Evolutionary conservation across 2,329 filamentous ascomycete species (phyloP).

Genomic region (Amphichorda felina): DNA sequence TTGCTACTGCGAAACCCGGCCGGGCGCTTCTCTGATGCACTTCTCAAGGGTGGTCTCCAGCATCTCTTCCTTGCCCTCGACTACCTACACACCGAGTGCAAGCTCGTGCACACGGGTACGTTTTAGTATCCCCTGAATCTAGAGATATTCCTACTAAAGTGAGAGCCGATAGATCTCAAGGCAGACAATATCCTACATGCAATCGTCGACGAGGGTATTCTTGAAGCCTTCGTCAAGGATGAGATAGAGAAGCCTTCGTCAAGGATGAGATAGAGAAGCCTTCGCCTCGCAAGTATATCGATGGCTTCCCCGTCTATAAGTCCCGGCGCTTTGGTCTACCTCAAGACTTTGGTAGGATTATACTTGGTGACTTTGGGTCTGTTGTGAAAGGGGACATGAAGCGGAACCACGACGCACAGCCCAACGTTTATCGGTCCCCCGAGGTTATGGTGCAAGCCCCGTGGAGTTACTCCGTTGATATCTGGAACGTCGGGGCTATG

Average conservation of each 20-base stretch:
- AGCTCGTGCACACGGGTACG: slow-evolving; percentile 31
- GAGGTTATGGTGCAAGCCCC: slow-evolving; percentile 33
- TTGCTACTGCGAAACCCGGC: neutral
- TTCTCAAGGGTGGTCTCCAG: slow-evolving; percentile 15
- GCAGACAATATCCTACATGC: slow-evolving; percentile 33
- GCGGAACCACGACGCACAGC: slow-evolving; percentile 24
- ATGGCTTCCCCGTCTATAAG: slow-evolving; percentile 26
- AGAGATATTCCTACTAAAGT: slow-evolving; percentile 15
- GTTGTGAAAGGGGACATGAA: slow-evolving; percentile 22
- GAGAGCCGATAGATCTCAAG: slow-evolving; percentile 27
- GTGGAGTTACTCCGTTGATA: slow-evolving; percentile 34
- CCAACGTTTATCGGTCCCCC: slow-evolving; percentile 25
- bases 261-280: slow-evolving; percentile 24
- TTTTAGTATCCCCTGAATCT: neutral
- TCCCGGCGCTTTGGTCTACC: slow-evolving; percentile 25
- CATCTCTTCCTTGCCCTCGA: slow-evolving; percentile 20
- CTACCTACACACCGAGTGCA: slow-evolving; percentile 29
- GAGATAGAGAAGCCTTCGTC: slow-evolving; percentile 26
- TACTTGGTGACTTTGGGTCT: slow-evolving; percentile 38
- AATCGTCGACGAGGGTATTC: slow-evolving; percentile 25
- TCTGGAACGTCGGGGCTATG: slow-evolving; percentile 41
- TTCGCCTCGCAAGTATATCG: slow-evolving; percentile 26
- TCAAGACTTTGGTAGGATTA: slow-evolving; percentile 15
- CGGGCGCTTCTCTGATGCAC: neutral
- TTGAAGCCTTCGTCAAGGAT: slow-evolving; percentile 23